Conservation (phyloP, 169 alveolate species). For the Plasmodium reichenowi region DNA sequence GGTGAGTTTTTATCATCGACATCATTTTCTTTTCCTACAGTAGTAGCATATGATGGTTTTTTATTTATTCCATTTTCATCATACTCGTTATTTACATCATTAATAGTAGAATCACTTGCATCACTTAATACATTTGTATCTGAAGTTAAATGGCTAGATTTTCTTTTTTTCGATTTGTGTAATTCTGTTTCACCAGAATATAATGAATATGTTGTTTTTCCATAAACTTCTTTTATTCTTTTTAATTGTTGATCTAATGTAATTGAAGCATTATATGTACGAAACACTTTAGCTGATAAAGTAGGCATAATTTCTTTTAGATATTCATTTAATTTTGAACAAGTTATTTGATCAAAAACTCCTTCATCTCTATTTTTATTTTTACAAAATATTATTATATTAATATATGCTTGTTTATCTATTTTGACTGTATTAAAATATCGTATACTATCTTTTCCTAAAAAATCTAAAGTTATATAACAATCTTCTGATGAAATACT, state of each 20-base stretch:
- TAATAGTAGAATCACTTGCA: slow-evolving; percentile 26
- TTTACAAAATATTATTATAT: slow-evolving; percentile 87
- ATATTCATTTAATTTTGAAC: slow-evolving; percentile 93
- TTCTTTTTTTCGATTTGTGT: slow-evolving; percentile 41
- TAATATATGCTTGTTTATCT: slow-evolving; percentile 89
- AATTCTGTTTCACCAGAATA: slow-evolving; percentile 25
- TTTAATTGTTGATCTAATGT: slow-evolving; percentile 95
- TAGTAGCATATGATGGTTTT: not conserved
- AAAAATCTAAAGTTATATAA: slow-evolving; percentile 93
- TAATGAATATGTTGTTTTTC: slow-evolving; percentile 25
- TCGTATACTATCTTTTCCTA: slow-evolving; percentile 98
- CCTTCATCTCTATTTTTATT: slow-evolving; percentile 93
- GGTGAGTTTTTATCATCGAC: slow-evolving; percentile 77
- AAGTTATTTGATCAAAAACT: slow-evolving; percentile 92
- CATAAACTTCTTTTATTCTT: slow-evolving; percentile 76
- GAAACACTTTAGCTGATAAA: slow-evolving; percentile 98
- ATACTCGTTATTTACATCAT: slow-evolving; percentile 36
- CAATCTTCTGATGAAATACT: slow-evolving; percentile 73
- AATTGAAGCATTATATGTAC: slow-evolving; percentile 99
- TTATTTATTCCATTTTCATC: slow-evolving; percentile 43
- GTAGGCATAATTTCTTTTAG: slow-evolving; percentile 97
- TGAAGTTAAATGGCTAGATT: slow-evolving; percentile 22
- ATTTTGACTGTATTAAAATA: slow-evolving; percentile 95
- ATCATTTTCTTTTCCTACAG: slow-evolving; percentile 12
- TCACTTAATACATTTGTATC: slow-evolving; percentile 46